Conservation (phyloP, 2,329 filamentous ascomycete species). For the Talaromyces atroroseus region DNA sequence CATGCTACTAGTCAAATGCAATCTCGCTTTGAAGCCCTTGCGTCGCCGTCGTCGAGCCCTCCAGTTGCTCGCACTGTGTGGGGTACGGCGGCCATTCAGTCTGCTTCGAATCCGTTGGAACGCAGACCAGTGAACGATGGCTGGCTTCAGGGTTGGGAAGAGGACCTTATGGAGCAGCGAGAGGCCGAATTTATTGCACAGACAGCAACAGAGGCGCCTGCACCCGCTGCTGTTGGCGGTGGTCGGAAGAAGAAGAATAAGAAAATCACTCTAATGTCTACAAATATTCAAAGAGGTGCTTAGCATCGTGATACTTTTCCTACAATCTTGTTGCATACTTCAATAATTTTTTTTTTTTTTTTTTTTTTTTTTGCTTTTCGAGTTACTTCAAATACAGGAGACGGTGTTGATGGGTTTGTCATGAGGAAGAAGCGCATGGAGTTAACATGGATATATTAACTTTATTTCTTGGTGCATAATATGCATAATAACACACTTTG, state of each 20-base stretch:
- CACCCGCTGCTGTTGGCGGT: slow-evolving; percentile 18
- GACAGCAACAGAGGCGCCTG: slow-evolving; percentile 30
- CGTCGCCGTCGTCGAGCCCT: slow-evolving; percentile 76
- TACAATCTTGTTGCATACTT: background rate
- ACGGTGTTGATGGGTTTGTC: background rate
- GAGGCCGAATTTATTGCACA: slow-evolving; percentile 47
- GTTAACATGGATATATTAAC: background rate
- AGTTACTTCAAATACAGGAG: background rate
- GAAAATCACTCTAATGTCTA: slow-evolving; percentile 66
- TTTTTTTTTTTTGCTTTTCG: background rate
- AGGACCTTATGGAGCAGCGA: slow-evolving; percentile 63
- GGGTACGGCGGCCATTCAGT: slow-evolving; percentile 69
- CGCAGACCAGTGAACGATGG: slow-evolving; percentile 59
- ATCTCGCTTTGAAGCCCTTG: slow-evolving; percentile 50
- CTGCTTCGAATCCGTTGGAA: slow-evolving; percentile 49
- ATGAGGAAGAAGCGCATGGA: background rate
- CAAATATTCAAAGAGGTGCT: slow-evolving; percentile 55
- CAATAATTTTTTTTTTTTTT: background rate
- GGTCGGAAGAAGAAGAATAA: slow-evolving; percentile 57
- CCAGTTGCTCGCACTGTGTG: slow-evolving; percentile 75
- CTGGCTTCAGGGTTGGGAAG: slow-evolving; percentile 80
- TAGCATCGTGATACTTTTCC: slow-evolving; percentile 22
- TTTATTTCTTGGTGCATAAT: no score
- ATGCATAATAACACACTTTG: no score
- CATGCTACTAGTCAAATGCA: slow-evolving; percentile 27